phyloP scores from a whole-genome alignment of 139 green algal species.

The Picochlorum sp. region DNA sequence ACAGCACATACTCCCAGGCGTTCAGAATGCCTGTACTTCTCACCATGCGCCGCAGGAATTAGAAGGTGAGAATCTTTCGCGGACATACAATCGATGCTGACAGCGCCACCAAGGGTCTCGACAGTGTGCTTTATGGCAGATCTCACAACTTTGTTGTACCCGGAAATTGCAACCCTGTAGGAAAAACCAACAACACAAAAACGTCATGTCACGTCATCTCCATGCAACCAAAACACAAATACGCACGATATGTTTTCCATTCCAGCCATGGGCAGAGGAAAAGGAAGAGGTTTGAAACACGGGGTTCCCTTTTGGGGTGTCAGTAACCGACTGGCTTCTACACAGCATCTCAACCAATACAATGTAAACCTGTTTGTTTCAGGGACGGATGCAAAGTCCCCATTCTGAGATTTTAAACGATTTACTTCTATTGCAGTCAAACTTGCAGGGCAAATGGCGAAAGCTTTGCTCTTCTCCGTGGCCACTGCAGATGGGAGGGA shows the following conservation, averaged over 20 bases:
- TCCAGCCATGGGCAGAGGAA: conserved; percentile 22
- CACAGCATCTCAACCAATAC: conserved; percentile 34
- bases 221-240: neutral
- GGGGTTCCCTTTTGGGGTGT: neutral
- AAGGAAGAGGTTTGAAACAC: conserved; percentile 32
- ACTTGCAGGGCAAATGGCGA: conserved; percentile 30
- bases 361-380: conserved; percentile 31
- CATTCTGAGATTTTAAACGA: conserved; percentile 9
- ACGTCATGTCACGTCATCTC: neutral
- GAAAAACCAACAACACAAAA: neutral
- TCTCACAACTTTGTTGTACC: conserved; percentile 12
- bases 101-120: conserved; percentile 22
- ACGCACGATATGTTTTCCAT: conserved; percentile 16
- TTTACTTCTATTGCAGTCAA: conserved; percentile 4
- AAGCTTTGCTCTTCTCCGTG: conserved; percentile 12
- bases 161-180: conserved; percentile 17
- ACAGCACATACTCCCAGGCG: conserved; percentile 30
- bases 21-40: conserved; percentile 19
- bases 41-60: conserved; percentile 12
- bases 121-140: conserved; percentile 21
- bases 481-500: neutral
- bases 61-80: conserved; percentile 39
- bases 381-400: conserved; percentile 34
- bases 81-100: conserved; percentile 20
- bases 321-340: conserved; percentile 11